Conservation (phyloP, 768 basidiomycete species). For the Suillus sp. region DNA sequence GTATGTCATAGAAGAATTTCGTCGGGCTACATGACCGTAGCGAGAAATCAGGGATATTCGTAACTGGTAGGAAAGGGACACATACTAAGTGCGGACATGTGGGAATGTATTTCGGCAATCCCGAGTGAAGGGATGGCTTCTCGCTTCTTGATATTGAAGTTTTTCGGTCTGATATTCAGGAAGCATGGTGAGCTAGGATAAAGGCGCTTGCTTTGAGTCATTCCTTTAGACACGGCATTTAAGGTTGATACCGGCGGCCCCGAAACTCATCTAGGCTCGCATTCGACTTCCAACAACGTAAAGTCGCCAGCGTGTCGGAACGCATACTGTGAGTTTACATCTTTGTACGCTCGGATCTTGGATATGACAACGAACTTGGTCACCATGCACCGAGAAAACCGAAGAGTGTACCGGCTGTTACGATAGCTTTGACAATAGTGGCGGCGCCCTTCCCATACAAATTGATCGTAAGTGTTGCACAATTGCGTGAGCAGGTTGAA, state of each 20-base stretch:
- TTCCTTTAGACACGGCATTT: not conserved
- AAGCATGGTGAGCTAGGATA: not conserved
- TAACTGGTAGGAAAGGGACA: slow-evolving; percentile 5
- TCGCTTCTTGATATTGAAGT: not conserved
- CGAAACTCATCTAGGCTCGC: not conserved
- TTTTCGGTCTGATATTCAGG: not conserved
- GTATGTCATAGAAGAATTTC: not conserved
- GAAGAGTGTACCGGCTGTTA: not conserved
- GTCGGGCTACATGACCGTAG: not conserved
- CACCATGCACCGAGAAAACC: not conserved
- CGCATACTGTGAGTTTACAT: not conserved
- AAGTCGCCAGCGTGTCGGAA: not conserved
- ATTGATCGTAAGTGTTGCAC: not conserved
- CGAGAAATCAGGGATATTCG: not conserved
- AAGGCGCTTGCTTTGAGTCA: not conserved
- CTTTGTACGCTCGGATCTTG: no score
- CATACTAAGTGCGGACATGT: not conserved
- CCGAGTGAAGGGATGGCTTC: not conserved
- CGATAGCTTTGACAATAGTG: slow-evolving; percentile 1
- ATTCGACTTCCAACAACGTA: not conserved
- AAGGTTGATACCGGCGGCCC: not conserved
- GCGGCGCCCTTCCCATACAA: not conserved
- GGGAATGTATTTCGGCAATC: slow-evolving; percentile 2
- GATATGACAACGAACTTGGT: no score
- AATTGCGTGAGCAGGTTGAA: not conserved